Evolutionary conservation across 2,329 filamentous ascomycete genomes (phyloP).

Genomic region (Talaromyces sp.): DNA sequence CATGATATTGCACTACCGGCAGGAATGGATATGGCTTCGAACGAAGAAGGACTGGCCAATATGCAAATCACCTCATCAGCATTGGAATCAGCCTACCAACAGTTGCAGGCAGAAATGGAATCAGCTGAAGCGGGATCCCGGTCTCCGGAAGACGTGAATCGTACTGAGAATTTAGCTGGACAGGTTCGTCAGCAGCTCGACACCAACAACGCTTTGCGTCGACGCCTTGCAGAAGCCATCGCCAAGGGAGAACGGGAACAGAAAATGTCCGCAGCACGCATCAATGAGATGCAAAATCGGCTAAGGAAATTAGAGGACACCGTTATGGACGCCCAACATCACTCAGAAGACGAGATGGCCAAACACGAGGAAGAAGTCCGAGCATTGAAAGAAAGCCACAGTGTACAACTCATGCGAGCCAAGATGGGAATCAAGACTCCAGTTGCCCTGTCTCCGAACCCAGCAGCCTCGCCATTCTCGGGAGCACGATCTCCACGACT

Average conservation of each 20-base stretch:
- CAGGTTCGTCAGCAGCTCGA: conserved; percentile 78
- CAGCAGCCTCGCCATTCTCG: conserved; percentile 63
- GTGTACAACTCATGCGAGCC: conserved; percentile 71
- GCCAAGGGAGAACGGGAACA: conserved; percentile 81
- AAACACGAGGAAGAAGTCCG: conserved; percentile 84
- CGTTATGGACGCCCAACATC: conserved; percentile 76
- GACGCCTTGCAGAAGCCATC: conserved; percentile 75
- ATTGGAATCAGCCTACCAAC: conserved; percentile 70
- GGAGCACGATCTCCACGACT: conserved; percentile 59
- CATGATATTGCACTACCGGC: conserved; percentile 76
- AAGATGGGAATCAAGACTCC: conserved; percentile 53
- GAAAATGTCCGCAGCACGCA: conserved; percentile 73
- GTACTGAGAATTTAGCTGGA: conserved; percentile 74
- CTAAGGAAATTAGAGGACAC: conserved; percentile 82
- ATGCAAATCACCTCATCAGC: conserved; percentile 65
- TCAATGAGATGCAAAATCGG: conserved; percentile 77
- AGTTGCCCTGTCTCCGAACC: conserved; percentile 54
- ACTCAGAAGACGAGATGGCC: conserved; percentile 78
- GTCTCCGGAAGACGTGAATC: conserved; percentile 66
- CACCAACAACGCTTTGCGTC: conserved; percentile 72
- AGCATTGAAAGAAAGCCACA: conserved; percentile 73
- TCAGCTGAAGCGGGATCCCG: conserved; percentile 67
- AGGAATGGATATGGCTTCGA: conserved; percentile 54
- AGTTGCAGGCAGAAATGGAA: conserved; percentile 68
- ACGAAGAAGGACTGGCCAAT: conserved; percentile 42